These are phyloP conservation scores for Schoenoplectus triqueter DNA, from an alignment of 202 grass and related monocot species.

Conservation along the genomic window DNA sequence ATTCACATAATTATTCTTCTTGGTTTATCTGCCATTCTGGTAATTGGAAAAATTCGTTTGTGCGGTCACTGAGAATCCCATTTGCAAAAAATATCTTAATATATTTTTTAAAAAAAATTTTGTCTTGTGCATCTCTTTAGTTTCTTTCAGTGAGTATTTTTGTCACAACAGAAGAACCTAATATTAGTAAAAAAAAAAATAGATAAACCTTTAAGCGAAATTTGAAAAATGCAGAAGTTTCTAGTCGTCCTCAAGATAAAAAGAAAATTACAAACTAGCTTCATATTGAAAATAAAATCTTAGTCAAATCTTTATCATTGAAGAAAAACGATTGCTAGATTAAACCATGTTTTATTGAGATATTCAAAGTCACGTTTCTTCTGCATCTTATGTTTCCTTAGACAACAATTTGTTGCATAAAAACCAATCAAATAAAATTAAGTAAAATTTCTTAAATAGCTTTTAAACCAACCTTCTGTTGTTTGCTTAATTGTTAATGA, in stretches of 20 bases:
- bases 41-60: background rate
- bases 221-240: too few species aligned
- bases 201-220: background rate
- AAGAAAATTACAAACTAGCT: too few species aligned
- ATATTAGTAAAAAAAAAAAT: background rate
- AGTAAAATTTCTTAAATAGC: constrained; percentile 1
- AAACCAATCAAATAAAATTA: too few species aligned
- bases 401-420: too few species aligned
- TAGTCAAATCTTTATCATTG: background rate
- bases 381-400: too few species aligned
- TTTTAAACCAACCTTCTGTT: background rate
- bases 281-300: background rate
- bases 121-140: background rate
- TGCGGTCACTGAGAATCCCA: background rate
- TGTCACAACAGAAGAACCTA: background rate
- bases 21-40: background rate
- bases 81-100: background rate
- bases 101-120: background rate
- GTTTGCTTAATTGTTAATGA: constrained; percentile 14
- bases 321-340: too few species aligned
- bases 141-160: background rate
- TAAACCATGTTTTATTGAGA: background rate
- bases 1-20: background rate
- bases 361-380: background rate
- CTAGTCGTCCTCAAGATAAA: background rate